These are phyloP conservation scores for Dichomitus squalens DNA, from an alignment of 1,284 basidiomycete genomes.

Conservation along the genomic window DNA sequence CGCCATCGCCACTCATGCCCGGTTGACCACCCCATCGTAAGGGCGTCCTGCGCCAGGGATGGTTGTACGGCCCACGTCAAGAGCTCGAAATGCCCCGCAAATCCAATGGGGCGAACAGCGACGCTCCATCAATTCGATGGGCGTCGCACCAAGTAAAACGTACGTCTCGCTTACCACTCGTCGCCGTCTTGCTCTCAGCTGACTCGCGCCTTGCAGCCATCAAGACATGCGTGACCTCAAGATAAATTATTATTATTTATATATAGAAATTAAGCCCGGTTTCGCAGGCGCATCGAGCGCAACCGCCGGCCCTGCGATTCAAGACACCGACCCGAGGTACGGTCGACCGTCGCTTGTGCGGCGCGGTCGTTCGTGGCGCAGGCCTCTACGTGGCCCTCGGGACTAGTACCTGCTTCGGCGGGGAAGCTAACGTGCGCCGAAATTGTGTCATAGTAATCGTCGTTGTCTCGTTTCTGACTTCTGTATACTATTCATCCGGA, in stretches of 20 bases:
- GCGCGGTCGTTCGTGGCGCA: constrained; percentile 11
- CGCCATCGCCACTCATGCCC: not conserved
- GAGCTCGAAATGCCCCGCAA: not conserved
- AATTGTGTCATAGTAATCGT: too few relatives aligned
- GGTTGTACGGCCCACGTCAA: not conserved
- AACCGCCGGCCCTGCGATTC: constrained; percentile 9
- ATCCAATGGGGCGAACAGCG: not conserved
- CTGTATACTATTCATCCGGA: too few relatives aligned
- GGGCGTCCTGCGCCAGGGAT: not conserved
- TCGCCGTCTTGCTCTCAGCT: not conserved
- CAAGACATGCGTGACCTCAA: not conserved
- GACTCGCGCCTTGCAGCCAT: not conserved
- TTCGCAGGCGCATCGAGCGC: too few relatives aligned
- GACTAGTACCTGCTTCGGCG: constrained; percentile 11
- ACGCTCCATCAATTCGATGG: not conserved
- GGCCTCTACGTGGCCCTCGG: constrained; percentile 17
- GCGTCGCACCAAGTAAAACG: not conserved
- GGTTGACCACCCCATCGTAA: not conserved
- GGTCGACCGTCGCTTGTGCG: not conserved
- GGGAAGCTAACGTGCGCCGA: constrained; percentile 17
- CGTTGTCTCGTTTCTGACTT: too few relatives aligned
- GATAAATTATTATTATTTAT: not conserved
- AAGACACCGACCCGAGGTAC: constrained; percentile 14
- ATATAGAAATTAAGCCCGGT: not conserved
- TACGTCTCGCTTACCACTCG: not conserved